Conservation (phyloP, 2,329 filamentous ascomycete species). For the Dactylellina sp. region DNA sequence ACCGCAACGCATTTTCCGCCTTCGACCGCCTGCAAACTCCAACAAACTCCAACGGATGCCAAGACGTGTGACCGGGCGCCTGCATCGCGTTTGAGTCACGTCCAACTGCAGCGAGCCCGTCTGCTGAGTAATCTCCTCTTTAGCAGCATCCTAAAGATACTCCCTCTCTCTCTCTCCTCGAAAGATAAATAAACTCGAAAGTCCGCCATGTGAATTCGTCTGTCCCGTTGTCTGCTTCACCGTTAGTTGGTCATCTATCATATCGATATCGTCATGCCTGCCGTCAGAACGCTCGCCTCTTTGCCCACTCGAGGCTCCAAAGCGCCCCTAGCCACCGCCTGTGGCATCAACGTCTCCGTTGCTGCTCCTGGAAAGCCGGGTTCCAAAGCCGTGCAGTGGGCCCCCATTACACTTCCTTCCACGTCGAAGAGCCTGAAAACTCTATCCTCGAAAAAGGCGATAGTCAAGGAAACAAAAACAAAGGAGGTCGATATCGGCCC, state of each 20-base stretch:
- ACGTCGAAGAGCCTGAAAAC: conserved; percentile 21
- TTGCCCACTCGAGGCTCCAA: conserved; percentile 15
- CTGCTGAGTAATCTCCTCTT: conserved; percentile 5
- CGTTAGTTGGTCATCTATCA: neutral
- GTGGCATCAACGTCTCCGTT: conserved; percentile 29
- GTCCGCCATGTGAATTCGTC: too few relatives aligned
- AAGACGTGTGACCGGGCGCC: conserved; percentile 3
- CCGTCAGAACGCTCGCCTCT: conserved; percentile 37
- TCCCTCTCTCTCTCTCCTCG: neutral
- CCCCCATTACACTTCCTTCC: conserved; percentile 29
- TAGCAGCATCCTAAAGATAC: too few relatives aligned
- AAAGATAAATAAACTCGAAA: too few relatives aligned
- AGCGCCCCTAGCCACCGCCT: conserved; percentile 20
- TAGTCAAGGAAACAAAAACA: neutral
- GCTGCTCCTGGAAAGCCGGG: conserved; percentile 22
- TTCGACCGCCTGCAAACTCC: conserved; percentile 7
- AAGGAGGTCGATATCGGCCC: conserved; percentile 20
- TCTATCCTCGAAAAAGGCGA: neutral
- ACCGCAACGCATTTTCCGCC: conserved; percentile 22
- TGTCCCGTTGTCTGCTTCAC: too few relatives aligned
- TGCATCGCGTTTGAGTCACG: conserved; percentile 19
- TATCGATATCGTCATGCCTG: conserved; percentile 23
- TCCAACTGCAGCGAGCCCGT: neutral
- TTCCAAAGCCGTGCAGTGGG: conserved; percentile 30
- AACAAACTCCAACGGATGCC: conserved; percentile 7